Evolutionary conservation across 2,329 filamentous ascomycete genomes (phyloP).

Genomic region (Beauveria varroae): DNA sequence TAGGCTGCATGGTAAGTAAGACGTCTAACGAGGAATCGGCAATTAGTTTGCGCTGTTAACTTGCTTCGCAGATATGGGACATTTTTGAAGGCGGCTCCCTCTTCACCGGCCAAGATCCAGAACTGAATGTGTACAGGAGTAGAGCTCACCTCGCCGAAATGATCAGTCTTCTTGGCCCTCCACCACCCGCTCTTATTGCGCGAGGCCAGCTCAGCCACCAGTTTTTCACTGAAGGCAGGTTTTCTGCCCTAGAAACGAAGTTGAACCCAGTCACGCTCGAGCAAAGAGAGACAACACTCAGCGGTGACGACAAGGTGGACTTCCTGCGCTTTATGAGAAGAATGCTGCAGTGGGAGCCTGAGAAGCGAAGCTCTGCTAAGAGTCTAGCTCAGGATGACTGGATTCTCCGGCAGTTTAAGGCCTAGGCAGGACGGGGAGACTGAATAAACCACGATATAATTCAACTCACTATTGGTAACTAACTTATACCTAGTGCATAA

Average conservation of each 20-base stretch:
- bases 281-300: constrained; percentile 27
- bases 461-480: too few relatives aligned
- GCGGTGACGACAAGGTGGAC: constrained; percentile 21
- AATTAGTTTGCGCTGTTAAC: background rate
- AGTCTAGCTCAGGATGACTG: too few relatives aligned
- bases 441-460: too few relatives aligned
- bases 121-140: constrained; percentile 31
- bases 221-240: constrained; percentile 32
- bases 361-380: background rate
- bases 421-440: too few relatives aligned
- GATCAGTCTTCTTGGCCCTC: constrained; percentile 35
- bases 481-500: too few relatives aligned
- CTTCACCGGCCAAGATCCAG: constrained; percentile 33
- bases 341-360: constrained; percentile 31
- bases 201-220: constrained; percentile 23
- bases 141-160: constrained; percentile 42
- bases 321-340: constrained; percentile 29
- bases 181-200: constrained; percentile 28
- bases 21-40: background rate
- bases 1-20: constrained; percentile 38
- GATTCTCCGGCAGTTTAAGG: constrained; percentile 9
- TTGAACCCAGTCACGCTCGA: constrained; percentile 24
- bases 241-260: background rate
- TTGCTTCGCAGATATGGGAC: constrained; percentile 35
- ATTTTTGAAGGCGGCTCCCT: constrained; percentile 38